Base-by-base conservation (phyloP, 768 basidiomycete species). In the Macrocybe gigantea region DNA sequence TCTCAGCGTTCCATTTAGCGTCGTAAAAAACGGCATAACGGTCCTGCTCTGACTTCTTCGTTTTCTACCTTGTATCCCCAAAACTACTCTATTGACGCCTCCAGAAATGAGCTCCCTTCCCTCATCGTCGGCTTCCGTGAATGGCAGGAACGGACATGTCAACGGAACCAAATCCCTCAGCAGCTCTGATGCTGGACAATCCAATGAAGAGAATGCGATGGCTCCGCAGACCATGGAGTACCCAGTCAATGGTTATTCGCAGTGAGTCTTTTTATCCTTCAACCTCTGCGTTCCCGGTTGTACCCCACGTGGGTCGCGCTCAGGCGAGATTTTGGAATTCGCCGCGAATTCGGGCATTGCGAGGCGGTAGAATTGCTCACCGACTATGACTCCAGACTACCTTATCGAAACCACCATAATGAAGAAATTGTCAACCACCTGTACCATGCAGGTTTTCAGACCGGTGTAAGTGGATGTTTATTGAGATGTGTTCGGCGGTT, bases 361-460 rank as follows among this genome's bases (percentile, higher is more conserved):
- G 22, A 38, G 35, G 9, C 38, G 10, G 41, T 15, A 10, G 29
- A 34, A n/a, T 29, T 14, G 33, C 15, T 31, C 32, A 22, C 32
- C 12, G 29, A 44, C 15, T 31, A 44, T 44, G 42, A 33, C 32
- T 31, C 42, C 12, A 44, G 42, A 33, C 42, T 44, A 33, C 73
- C 76, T 33, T 82, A 75, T 64, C 77, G 78, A 60, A 62, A 72
- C 51, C 79, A 81, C 57, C 87, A 90, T 67, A 82, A 89, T 49
- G 81, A 88, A 58, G 80, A 83, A 56, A 85, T 89, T 54, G 77
- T 91, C 54, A 78, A 79, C 62, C 85, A 91, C 64, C 64, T 91
- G 54, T 89, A 86, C 65, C 80, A 84, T 54, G 72, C 85, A 49
- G 88, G 87, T 34, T 91, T 91, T 63, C 83, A 88, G 61, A 82